These are phyloP conservation scores for Keqinozyma sinolaborantium DNA, from an alignment of 1,139 yeast species.

Conservation along the genomic window DNA sequence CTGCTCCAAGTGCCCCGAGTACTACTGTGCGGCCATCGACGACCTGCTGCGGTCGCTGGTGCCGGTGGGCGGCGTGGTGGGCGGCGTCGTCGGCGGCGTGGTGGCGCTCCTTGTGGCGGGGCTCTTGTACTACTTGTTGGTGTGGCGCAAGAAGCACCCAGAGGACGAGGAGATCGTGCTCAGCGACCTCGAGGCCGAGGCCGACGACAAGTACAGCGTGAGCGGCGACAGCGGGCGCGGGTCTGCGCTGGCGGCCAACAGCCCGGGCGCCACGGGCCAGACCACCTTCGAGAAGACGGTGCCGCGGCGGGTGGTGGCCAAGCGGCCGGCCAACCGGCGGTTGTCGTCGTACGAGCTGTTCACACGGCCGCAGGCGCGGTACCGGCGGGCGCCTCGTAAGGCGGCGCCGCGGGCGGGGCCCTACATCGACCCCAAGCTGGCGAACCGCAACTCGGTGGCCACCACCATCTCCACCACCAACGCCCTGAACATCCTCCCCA, in stretches of 20 bases:
- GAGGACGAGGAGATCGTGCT: slow-evolving; percentile 21
- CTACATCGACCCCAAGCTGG: slow-evolving; percentile 21
- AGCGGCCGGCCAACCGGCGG: slow-evolving; percentile 19
- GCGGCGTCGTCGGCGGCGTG: slow-evolving; percentile 59
- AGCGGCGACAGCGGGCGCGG: slow-evolving; percentile 10
- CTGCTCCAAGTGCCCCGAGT: slow-evolving; percentile 53
- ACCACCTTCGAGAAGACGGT: slow-evolving; percentile 3
- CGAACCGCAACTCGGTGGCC: slow-evolving; percentile 46
- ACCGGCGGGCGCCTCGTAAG: slow-evolving; percentile 11
- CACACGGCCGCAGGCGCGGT: slow-evolving; percentile 32
- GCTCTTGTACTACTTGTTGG: slow-evolving; percentile 31
- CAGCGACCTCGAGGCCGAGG: slow-evolving; percentile 18
- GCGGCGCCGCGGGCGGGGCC: slow-evolving; percentile 7
- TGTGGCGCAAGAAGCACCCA: slow-evolving; percentile 24
- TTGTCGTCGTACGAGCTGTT: slow-evolving; percentile 45
- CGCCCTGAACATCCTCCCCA: slow-evolving; percentile 87
- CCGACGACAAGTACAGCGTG: slow-evolving; percentile 15
- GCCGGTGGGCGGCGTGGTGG: slow-evolving; percentile 57
- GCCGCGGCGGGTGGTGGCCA: not conserved
- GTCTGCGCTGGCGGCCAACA: not conserved
- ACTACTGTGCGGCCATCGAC: slow-evolving; percentile 41
- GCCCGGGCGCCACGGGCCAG: slow-evolving; percentile 2
- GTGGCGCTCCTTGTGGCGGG: slow-evolving; percentile 30
- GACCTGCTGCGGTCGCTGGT: slow-evolving; percentile 9
- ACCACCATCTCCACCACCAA: slow-evolving; percentile 63